phyloP scores from a whole-genome alignment of 179 eudicot genomes.

The Carnegiea gigantea region DNA sequence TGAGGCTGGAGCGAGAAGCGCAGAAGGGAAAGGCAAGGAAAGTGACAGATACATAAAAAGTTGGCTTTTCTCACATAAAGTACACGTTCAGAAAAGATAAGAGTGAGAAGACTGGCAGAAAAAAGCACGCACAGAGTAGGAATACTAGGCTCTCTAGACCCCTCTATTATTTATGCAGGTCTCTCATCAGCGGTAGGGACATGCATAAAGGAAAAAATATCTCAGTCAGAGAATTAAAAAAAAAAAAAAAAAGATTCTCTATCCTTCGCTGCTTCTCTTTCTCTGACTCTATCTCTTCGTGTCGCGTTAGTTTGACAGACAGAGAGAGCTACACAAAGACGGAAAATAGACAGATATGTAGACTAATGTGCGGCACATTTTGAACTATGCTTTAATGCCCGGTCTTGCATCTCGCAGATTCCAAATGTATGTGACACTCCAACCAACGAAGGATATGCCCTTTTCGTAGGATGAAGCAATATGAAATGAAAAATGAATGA shows the following conservation, averaged over 20 bases:
- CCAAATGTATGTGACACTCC: background rate
- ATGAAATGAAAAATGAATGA: too few species aligned
- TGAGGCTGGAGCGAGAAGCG: background rate
- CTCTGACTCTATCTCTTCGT: background rate
- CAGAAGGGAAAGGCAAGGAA: background rate
- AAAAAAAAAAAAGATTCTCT: background rate
- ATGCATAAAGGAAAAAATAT: background rate
- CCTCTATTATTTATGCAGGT: background rate
- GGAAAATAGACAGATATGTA: background rate
- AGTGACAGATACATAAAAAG: background rate
- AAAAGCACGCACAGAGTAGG: conserved; percentile 3
- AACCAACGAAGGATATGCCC: background rate
- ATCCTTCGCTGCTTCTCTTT: background rate
- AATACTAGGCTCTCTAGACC: background rate
- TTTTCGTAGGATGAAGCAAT: too few species aligned
- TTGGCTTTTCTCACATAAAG: conserved; percentile 1
- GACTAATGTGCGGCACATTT: conserved; percentile 11
- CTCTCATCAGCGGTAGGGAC: background rate
- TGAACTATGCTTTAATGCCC: background rate
- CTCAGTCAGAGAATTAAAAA: background rate
- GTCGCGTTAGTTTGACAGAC: background rate
- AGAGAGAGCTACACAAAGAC: background rate
- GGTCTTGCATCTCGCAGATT: conserved; percentile 8
- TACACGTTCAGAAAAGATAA: conserved; percentile 6
- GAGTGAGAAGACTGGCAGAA: background rate